Base-by-base conservation (phyloP, 2,329 filamentous ascomycete species). In the Scedosporium apiospermum region DNA sequence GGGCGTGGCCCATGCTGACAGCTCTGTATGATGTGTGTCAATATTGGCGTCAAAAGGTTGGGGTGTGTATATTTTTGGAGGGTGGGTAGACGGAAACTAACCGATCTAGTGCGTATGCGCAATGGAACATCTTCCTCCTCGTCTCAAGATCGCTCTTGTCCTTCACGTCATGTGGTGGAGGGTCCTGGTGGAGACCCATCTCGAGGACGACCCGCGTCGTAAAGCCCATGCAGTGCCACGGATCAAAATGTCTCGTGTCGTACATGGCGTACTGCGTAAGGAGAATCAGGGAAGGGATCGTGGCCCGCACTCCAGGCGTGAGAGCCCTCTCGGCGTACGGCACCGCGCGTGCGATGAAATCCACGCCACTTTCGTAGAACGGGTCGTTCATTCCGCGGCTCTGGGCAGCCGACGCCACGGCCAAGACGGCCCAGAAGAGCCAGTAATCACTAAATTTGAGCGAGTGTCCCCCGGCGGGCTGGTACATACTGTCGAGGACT, bases 171-270 rank as follows among this genome's bases (percentile, higher is more conserved):
- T 88, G 87, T 63, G 83, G 81, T 0, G 90, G 88, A 3, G 92
- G 91, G 67, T 98, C 93, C 75, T 97, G 93, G 73, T 98, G 95
- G 63, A 96, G 87, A 6, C 95, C 95, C 34, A 97, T 77, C 75
- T 99, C 95, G 23, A 97, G 84, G 70, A 93, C 87, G 5, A 92
- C 90, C 63, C 93, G 86, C 49, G 90, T 90, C 6, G 93, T 93
- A 71, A 95, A 93, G 6, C 93, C 95, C 63, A 97, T 90, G 65
- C 97, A 76, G 66, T 95, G 93, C 93, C 95, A 98, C 68, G 89
- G 91, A 70, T 96, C 92, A 70, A 96, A 97, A 71, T 96, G 91
- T 51, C 88, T 85, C 2, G 93, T 93, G 68, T 98, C 93, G 59
- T 96, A 80, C 78, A 95, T 89, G 3, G 93, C 88, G 72, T 96